Conservation (phyloP, 2,329 filamentous ascomycete genomes). For the Zymoseptoria brevis region DNA sequence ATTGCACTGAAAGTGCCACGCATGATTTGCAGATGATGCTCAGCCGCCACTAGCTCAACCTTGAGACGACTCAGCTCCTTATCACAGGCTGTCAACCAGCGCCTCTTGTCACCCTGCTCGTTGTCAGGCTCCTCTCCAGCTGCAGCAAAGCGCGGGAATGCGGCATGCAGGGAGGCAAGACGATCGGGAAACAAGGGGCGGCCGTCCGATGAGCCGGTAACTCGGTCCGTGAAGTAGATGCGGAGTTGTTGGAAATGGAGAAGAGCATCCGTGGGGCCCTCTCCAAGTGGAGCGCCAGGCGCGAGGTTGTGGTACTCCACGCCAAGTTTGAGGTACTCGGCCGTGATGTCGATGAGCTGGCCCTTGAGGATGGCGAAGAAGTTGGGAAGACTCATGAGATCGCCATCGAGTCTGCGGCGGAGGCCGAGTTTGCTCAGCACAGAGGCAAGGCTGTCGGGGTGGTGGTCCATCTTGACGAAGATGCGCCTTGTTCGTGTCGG, state of each 20-base stretch:
- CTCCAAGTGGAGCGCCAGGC: neutral
- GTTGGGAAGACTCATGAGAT: neutral
- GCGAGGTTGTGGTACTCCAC: neutral
- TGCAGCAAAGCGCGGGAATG: neutral
- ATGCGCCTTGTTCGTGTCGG: neutral
- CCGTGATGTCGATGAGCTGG: neutral
- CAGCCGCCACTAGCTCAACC: neutral
- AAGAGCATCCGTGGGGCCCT: neutral
- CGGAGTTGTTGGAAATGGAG: neutral
- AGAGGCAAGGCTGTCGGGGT: neutral
- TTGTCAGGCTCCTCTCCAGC: neutral
- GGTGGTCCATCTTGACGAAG: neutral
- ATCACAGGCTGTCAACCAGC: neutral
- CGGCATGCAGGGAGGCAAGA: neutral
- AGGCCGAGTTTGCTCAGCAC: neutral
- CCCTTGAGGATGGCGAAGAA: neutral
- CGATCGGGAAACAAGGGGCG: too few species aligned
- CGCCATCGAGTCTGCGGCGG: neutral
- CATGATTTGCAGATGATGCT: neutral
- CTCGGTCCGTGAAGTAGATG: neutral
- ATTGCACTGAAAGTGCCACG: too few species aligned
- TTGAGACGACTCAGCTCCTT: neutral
- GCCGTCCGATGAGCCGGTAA: too few species aligned
- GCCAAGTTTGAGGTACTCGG: neutral
- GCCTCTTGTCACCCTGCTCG: neutral